phyloP scores from a whole-genome alignment of 805 yeast genomes.

The Myxozyma neglecta region DNA sequence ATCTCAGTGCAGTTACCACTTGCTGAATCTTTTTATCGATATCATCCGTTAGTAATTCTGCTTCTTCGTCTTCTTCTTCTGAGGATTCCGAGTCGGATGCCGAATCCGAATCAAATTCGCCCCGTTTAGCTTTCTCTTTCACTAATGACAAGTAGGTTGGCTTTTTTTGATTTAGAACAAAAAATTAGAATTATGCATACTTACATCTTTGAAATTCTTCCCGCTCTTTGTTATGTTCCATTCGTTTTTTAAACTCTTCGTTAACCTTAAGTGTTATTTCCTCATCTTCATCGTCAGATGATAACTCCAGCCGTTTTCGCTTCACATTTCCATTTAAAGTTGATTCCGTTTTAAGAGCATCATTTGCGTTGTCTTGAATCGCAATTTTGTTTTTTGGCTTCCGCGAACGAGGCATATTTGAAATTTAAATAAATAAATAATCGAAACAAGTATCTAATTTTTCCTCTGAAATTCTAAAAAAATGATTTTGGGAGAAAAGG shows the following conservation, averaged over 20 bases:
- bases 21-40: slow-evolving; percentile 76
- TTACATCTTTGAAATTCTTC: slow-evolving; percentile 37
- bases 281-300: slow-evolving; percentile 21
- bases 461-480: too few species aligned
- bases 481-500: background rate
- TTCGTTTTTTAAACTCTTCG: slow-evolving; percentile 37
- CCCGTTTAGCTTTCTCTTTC: slow-evolving; percentile 35
- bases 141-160: slow-evolving; percentile 5
- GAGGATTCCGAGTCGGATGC: slow-evolving; percentile 45
- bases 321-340: background rate
- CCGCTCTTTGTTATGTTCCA: slow-evolving; percentile 40
- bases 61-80: slow-evolving; percentile 89
- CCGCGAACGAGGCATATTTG: background rate
- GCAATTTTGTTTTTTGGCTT: background rate
- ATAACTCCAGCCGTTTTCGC: slow-evolving; percentile 4
- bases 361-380: background rate
- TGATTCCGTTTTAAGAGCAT: background rate
- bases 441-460: too few species aligned
- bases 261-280: slow-evolving; percentile 28
- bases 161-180: background rate
- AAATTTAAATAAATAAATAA: background rate
- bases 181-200: slow-evolving; percentile 33
- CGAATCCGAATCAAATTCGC: slow-evolving; percentile 37
- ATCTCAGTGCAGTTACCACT: slow-evolving; percentile 68
- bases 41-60: slow-evolving; percentile 81